A percentile compares a stretch with the other conserved stretches of the same genome.
These are phyloP conservation scores for Linnemannia hyalina DNA, from an alignment of 192 early-diverging fungal species.

Conservation along the genomic window DNA sequence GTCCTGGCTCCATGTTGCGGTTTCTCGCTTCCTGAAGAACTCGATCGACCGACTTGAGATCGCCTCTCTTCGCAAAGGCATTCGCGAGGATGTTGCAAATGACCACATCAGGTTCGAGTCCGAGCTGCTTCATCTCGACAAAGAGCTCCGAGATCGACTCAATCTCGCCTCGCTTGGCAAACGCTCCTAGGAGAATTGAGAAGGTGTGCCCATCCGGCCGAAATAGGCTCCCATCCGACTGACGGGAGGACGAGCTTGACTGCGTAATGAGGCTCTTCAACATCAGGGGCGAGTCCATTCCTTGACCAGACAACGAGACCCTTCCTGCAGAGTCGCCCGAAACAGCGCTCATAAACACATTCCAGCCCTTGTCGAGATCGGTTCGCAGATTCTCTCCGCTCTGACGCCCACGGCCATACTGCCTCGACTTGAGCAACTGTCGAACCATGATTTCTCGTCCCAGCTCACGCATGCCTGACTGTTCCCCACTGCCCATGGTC, in stretches of 20 bases:
- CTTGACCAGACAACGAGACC: not conserved
- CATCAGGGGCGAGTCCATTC: slow-evolving; percentile 8
- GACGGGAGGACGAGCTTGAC: not conserved
- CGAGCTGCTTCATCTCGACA: slow-evolving; percentile 34
- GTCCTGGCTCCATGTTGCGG: slow-evolving; percentile 24
- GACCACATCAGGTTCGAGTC: slow-evolving; percentile 30
- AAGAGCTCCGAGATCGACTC: slow-evolving; percentile 45
- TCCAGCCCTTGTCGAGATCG: slow-evolving; percentile 38
- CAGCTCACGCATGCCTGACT: slow-evolving; percentile 25
- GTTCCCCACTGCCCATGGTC: slow-evolving; percentile 20
- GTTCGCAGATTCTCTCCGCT: not conserved
- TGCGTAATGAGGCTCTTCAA: slow-evolving; percentile 29
- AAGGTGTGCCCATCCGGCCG: slow-evolving; percentile 38
- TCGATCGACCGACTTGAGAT: slow-evolving; percentile 39
- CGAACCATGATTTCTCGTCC: slow-evolving; percentile 45
- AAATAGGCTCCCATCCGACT: not conserved
- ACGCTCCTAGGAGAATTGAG: slow-evolving; percentile 41
- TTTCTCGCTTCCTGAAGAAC: slow-evolving; percentile 32
- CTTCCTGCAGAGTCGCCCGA: not conserved
- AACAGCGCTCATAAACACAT: slow-evolving; percentile 23
- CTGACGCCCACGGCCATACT: not conserved
- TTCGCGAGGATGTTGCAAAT: slow-evolving; percentile 40
- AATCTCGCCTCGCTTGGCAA: slow-evolving; percentile 42
- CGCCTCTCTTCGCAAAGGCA: slow-evolving; percentile 43
- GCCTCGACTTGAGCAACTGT: slow-evolving; percentile 19